Base-by-base conservation (phyloP, 225 moss, liverwort and hornwort species). In the Bryoerythrophyllum caledonicum region DNA sequence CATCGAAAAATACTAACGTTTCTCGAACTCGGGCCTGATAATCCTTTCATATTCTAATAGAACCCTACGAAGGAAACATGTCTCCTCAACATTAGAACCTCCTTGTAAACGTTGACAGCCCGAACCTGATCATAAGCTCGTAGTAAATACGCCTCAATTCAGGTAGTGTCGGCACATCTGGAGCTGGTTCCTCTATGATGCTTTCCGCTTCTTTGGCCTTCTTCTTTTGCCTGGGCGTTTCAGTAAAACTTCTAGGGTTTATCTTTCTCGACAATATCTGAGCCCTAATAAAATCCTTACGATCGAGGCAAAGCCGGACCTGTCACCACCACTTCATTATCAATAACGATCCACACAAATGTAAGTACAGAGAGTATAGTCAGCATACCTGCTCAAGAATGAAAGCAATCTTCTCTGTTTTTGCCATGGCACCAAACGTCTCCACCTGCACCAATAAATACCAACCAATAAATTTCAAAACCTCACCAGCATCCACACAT, bases 351-450 rank as follows among this genome's bases (percentile, higher is more conserved):
- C 63, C 30, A 11, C 28, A 63, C 27, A 38, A n/a, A n/a, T n/a
- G n/a, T n/a, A n/a, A n/a, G n/a, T n/a, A n/a, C n/a, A 54, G 20
- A 49, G 43, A 12, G 20, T 30, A 24, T 15, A 48, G 7, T 60
- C 6, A 40, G n/a, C 43, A 26, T 48, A 93, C 99, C 88, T 99
- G 99, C 79, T 99, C 99, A 70, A 99, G 95, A 75, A 99, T 99
- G 72, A 99, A 99, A 37, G 99, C 95, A 77, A 99, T 95, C 76
- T 99, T 99, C 86, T 99, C 99, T 25, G 99, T 95, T 83, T 99
- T 99, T 35, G 99, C 95, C 99, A 99, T 99, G 27, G 99, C 99
- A 64, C 99, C 99, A 72, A 99, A 99, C 14, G 99, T 99, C 71
- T 99, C 99, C 63, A 99, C 99, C 99, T 99, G 89, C 32, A 88